These are phyloP conservation scores for Penicillium sp. DNA, from an alignment of 2,329 filamentous ascomycete genomes.

Conservation along the genomic window DNA sequence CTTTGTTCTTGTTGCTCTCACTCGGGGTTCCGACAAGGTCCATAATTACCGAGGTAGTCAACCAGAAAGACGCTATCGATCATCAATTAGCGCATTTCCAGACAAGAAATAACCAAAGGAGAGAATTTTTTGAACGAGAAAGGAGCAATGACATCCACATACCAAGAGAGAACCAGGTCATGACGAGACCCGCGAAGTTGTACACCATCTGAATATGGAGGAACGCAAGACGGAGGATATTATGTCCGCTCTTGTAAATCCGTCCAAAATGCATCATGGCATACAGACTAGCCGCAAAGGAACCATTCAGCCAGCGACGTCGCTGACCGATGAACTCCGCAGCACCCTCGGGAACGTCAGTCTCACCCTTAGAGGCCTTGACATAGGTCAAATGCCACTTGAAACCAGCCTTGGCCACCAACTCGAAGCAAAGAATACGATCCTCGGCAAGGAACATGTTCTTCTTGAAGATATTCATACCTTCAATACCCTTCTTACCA, in stretches of 20 bases:
- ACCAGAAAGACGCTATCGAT: constrained; percentile 29
- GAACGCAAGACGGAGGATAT: constrained; percentile 96
- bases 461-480: constrained; percentile 99
- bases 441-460: constrained; percentile 99
- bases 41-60: constrained; percentile 33
- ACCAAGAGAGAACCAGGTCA: constrained; percentile 81
- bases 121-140: neutral
- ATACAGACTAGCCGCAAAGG: constrained; percentile 93
- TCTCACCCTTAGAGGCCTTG: constrained; percentile 97
- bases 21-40: constrained; percentile 33
- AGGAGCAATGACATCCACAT: constrained; percentile 29
- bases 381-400: constrained; percentile 99
- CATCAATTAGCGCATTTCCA: constrained; percentile 2
- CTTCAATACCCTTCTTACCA: constrained; percentile 97
- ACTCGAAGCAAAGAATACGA: constrained; percentile 97
- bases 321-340: constrained; percentile 95
- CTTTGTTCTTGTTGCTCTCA: constrained; percentile 24
- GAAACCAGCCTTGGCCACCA: constrained; percentile 95
- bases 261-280: constrained; percentile 95
- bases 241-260: constrained; percentile 97
- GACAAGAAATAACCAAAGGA: constrained; percentile 4
- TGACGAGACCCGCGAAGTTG: constrained; percentile 82
- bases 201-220: constrained; percentile 93
- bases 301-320: constrained; percentile 97
- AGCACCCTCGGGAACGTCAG: constrained; percentile 95